These are phyloP conservation scores for Chaetomium sp. DNA, from an alignment of 2,329 filamentous ascomycete species.

Conservation along the genomic window DNA sequence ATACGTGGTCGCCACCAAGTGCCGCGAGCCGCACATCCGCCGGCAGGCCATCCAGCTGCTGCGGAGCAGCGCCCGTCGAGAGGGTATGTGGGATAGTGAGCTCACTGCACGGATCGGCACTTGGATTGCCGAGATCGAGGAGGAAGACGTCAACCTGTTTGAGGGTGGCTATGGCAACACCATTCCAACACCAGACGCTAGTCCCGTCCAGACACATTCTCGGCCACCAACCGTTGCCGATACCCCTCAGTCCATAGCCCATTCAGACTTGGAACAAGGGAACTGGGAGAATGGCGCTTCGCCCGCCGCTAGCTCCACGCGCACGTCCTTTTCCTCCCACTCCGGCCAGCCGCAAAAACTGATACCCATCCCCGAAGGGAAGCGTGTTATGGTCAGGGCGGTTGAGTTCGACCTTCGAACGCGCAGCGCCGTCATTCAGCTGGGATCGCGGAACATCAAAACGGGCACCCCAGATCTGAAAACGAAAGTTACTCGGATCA, in stretches of 20 bases:
- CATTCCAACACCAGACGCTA: slow-evolving; percentile 26
- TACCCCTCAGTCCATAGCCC: slow-evolving; percentile 24
- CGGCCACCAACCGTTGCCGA: slow-evolving; percentile 23
- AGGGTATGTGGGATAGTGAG: slow-evolving; percentile 65
- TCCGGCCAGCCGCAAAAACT: slow-evolving; percentile 19
- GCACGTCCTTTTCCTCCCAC: not conserved
- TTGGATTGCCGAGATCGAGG: slow-evolving; percentile 51
- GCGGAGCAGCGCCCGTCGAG: slow-evolving; percentile 52
- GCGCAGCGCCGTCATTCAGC: slow-evolving; percentile 43
- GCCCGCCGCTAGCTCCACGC: not conserved
- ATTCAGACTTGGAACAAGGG: slow-evolving; percentile 12
- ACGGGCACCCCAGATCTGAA: slow-evolving; percentile 42
- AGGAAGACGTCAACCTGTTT: slow-evolving; percentile 27
- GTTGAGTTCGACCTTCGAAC: slow-evolving; percentile 52
- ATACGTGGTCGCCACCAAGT: slow-evolving; percentile 61
- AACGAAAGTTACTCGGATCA: slow-evolving; percentile 39
- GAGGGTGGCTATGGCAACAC: slow-evolving; percentile 28
- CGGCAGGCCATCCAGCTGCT: slow-evolving; percentile 57
- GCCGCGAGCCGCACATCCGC: slow-evolving; percentile 50
- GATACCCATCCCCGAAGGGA: slow-evolving; percentile 49
- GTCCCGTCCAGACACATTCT: slow-evolving; percentile 18
- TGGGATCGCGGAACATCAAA: slow-evolving; percentile 48
- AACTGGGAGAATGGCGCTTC: slow-evolving; percentile 1
- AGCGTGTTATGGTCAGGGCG: slow-evolving; percentile 48
- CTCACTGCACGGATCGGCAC: slow-evolving; percentile 48